phyloP scores from a whole-genome alignment of 2,329 filamentous ascomycete species.

The Fusarium sp. region DNA sequence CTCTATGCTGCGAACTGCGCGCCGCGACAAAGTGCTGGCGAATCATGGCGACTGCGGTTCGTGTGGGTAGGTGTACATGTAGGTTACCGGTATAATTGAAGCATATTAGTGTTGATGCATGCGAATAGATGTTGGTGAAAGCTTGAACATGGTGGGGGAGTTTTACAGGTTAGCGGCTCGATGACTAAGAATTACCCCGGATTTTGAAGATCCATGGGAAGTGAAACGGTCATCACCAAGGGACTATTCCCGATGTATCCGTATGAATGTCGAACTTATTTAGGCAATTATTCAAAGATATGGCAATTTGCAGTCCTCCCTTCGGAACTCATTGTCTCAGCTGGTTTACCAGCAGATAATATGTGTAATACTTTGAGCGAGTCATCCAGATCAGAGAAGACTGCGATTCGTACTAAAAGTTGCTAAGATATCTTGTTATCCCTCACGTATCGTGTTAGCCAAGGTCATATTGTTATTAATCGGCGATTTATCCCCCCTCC shows the following conservation, averaged over 20 bases:
- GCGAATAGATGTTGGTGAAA: not conserved
- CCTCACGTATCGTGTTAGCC: not conserved
- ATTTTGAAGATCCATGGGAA: constrained; percentile 11
- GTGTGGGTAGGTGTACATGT: not conserved
- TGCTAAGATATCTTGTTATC: not conserved
- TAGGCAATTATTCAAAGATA: not conserved
- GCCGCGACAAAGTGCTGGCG: constrained; percentile 57
- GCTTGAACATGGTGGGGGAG: constrained; percentile 1
- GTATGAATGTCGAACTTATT: not conserved
- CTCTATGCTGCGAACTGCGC: constrained; percentile 63
- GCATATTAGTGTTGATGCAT: constrained; percentile 14
- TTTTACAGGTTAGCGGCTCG: constrained; percentile 16
- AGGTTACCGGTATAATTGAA: not conserved
- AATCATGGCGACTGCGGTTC: constrained; percentile 36
- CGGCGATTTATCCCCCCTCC: too few relatives aligned
- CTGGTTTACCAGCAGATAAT: not conserved
- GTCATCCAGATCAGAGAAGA: not conserved
- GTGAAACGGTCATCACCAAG: not conserved
- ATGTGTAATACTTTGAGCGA: not conserved
- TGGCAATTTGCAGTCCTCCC: not conserved
- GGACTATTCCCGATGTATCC: not conserved
- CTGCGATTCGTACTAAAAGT: not conserved
- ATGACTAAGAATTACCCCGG: constrained; percentile 35
- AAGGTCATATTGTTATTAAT: not conserved
- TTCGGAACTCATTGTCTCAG: not conserved